Evolutionary conservation across 345 rosid species (phyloP).

Genomic region (Brassica nigra): DNA sequence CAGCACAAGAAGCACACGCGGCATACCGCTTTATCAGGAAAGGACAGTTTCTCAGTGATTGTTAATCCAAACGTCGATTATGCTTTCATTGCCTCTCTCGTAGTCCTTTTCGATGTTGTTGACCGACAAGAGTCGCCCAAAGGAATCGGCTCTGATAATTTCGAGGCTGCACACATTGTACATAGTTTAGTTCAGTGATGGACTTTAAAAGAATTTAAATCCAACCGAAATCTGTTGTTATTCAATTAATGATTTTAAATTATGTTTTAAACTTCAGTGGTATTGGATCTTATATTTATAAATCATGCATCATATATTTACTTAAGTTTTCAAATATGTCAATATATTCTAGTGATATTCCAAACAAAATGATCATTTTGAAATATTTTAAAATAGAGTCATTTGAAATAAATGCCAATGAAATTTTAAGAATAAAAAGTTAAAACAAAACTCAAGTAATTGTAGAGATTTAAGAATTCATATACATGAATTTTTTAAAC

Average conservation of each 20-base stretch:
- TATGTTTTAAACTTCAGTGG: neutral
- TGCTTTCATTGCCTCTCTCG: conserved; percentile 47
- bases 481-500: too few relatives aligned
- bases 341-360: too few relatives aligned
- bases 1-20: conserved; percentile 41
- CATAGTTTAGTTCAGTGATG: neutral
- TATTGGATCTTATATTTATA: neutral
- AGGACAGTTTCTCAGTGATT: conserved; percentile 46
- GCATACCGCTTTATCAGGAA: conserved; percentile 43
- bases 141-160: neutral
- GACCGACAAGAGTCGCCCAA: conserved; percentile 36
- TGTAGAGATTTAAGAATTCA: too few relatives aligned
- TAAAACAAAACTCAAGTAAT: too few relatives aligned
- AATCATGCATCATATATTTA: neutral
- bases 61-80: conserved; percentile 46
- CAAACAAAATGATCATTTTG: too few relatives aligned
- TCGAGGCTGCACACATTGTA: neutral
- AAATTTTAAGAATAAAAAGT: too few relatives aligned
- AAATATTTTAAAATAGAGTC: too few relatives aligned
- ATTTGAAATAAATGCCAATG: too few relatives aligned
- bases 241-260: neutral
- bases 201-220: neutral
- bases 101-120: conserved; percentile 51
- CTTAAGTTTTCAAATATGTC: too few relatives aligned
- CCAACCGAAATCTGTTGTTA: neutral